Base-by-base conservation (phyloP, 306 rosid genomes). In the Benincasa hispida region DNA sequence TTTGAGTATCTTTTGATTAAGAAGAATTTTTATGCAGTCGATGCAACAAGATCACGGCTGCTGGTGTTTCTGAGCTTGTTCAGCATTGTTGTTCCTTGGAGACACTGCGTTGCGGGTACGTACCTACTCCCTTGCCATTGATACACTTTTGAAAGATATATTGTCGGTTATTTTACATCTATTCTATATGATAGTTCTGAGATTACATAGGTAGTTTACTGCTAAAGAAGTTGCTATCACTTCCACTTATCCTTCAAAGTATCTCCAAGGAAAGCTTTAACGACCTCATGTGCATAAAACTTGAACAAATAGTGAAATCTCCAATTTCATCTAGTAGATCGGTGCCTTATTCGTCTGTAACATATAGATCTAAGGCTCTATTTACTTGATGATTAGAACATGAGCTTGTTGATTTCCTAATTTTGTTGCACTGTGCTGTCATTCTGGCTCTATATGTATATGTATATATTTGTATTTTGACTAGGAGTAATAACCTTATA, bases 101-200 rank as follows among this genome's bases (percentile, higher is more conserved):
- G 88, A 91, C 95, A 5, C 77, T 94, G 77, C 88, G 97, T 87
- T 94, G 97, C 86, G 98, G 98, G 98, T 94, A 94, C 14, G 11
- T 62, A 4, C 32, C 53, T 34, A 67, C 65, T 57, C 19, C 67
- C 41, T 60, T 5, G 42, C 56, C 18, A 8, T 3, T 35, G 34
- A 12, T 34, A 55, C 58, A 24, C 58, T 14, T 15, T 72, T 30
- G 35, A 25, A 17, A 48, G 17, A 70, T 48, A 72, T 72, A 69
- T 27, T 48, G 17, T 17, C 30, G 58, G 35, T 8, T 47, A 6
- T 15, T 3, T 70, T 14, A 22, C 21, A 39, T 69, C 47, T 25
- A 7, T 47, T 24, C 21, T 7, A 24, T 25, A 14, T 69, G 57
- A 15, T 70, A 13, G 15, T 28, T 70, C 35, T 3, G 22, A 47